Evolutionary conservation across 371 early-diverging fungal genomes (phyloP).

Genomic region (Mortierella sp.): DNA sequence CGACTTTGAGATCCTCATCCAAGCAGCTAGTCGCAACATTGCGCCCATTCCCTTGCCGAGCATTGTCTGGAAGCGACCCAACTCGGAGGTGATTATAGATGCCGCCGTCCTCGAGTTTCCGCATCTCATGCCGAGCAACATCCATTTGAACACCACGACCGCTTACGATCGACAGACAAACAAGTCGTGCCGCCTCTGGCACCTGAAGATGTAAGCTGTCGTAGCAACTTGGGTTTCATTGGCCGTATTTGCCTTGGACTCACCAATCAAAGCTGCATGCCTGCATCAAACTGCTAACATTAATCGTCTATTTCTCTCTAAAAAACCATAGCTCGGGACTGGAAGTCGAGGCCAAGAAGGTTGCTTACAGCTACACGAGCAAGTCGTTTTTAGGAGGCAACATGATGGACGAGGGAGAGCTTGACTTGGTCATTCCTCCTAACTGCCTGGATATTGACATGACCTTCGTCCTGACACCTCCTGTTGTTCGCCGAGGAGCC

Average conservation of each 20-base stretch:
- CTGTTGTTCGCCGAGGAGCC: neutral
- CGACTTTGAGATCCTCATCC: slow-evolving; percentile 32
- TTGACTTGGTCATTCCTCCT: slow-evolving; percentile 28
- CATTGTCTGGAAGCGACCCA: slow-evolving; percentile 22
- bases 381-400: slow-evolving; percentile 9
- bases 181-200: slow-evolving; percentile 25
- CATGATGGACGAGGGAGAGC: slow-evolving; percentile 31
- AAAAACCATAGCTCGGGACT: slow-evolving; percentile 17
- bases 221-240: neutral
- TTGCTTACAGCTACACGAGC: slow-evolving; percentile 19
- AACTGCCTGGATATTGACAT: slow-evolving; percentile 39
- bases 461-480: slow-evolving; percentile 16
- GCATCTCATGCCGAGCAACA: slow-evolving; percentile 19
- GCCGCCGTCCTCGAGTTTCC: slow-evolving; percentile 33
- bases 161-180: slow-evolving; percentile 26
- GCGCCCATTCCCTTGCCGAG: slow-evolving; percentile 36
- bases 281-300: too few species aligned
- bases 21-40: slow-evolving; percentile 4
- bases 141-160: slow-evolving; percentile 31
- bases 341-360: slow-evolving; percentile 26
- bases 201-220: slow-evolving; percentile 31
- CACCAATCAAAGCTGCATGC: too few species aligned
- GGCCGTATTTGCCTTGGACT: neutral
- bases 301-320: neutral
- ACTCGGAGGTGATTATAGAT: slow-evolving; percentile 29